Evolutionary conservation across 371 early-diverging fungal genomes (phyloP), one percentile per base, ranked within the genome.

Genomic region (Actinomortierella wolfii): DNA sequence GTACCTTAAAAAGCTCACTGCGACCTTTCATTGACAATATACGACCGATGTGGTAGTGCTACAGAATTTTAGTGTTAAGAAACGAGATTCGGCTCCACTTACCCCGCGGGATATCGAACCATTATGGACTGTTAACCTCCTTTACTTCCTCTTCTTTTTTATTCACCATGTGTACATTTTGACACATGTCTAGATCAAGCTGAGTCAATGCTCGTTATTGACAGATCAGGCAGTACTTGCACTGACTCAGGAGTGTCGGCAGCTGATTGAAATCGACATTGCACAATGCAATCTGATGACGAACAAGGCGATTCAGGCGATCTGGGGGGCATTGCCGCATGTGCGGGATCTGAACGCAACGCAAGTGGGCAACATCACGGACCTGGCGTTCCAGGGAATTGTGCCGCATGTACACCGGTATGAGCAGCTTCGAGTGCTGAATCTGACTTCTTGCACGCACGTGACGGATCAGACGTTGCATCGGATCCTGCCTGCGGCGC

Each of bases 351-450:
- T 86, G 56, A 71, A 59, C 80, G 79, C 59, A 59, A 85, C 52
- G 8, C 54, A 23, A 40, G 80, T 81, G 46, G 51, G 62, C n/a
- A 54, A 70, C 24, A 44, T 88, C 25, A 79, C 80, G 18, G 84
- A 86, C 48, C 51, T 55, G 1, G 82, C 84, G 6, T 86, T 88
- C 44, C 57, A 61, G 11, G 46, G 71, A 25, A 73, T 69, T n/a
- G 57, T 51, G 34, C 61, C 69, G 0, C n/a, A 34, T 6, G 47
- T 51, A 5, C 54, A 58, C 39, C 58, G 65, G 24, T 71, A 65
- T 40, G 84, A 86, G n/a, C 84, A 85, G 44, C 78, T 88, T 3
- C 79, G 88, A 1, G 75, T 86, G n/a, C 64, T 88, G 24, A 86
- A 86, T 42, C 64, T 88, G 63, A 85, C 88, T 9, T 77, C 78